Conservation (phyloP, 139 green algal species). For the Mesostigma viride region DNA sequence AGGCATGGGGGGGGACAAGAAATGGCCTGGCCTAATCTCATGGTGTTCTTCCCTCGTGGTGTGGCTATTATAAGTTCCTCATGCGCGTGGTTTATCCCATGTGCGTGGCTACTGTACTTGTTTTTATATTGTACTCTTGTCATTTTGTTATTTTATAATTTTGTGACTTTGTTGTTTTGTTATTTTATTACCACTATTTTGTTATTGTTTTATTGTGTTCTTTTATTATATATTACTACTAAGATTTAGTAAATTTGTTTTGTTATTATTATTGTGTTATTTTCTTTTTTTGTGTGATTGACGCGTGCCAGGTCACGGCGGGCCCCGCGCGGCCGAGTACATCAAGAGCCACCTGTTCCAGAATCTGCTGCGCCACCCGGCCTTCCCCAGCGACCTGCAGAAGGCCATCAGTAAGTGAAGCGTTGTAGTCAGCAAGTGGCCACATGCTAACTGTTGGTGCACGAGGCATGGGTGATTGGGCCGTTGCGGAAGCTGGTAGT, state of each 20-base stretch:
- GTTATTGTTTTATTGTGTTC: background rate
- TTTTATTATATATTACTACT: background rate
- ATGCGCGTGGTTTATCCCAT: no score
- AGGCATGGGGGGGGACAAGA: no score
- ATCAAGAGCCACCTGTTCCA: conserved; percentile 71
- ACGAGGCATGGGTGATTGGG: background rate
- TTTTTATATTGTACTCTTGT: no score
- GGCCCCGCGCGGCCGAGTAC: conserved; percentile 68
- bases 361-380: conserved; percentile 58
- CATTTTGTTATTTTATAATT: no score
- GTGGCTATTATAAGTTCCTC: no score
- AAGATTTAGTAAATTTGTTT: background rate
- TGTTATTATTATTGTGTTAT: background rate
- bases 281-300: background rate
- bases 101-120: no score
- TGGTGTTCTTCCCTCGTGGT: no score
- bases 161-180: no score
- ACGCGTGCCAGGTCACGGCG: conserved; percentile 64
- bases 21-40: no score
- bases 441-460: background rate
- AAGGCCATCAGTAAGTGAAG: conserved; percentile 45
- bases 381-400: conserved; percentile 50
- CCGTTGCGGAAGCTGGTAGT: background rate
- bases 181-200: no score
- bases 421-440: no score